Percentiles rank a stretch among this genome's conserved stretches.
Evolutionary conservation across 1,139 yeast species (phyloP).

Genomic region (Kodamaea alishanica): DNA sequence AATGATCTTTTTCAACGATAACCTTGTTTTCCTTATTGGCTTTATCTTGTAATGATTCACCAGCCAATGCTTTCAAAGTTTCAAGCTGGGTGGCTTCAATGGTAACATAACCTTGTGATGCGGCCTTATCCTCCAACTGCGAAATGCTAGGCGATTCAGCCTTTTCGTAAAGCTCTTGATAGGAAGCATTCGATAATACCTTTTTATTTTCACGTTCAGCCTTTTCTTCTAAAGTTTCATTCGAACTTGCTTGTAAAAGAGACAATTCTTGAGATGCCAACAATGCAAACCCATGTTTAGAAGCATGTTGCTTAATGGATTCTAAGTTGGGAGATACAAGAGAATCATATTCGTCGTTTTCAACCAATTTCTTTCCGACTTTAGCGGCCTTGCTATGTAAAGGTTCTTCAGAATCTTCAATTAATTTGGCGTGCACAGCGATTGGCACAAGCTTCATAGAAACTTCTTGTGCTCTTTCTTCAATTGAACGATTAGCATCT

Average conservation of each 20-base stretch:
- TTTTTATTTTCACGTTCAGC: slow-evolving; percentile 14
- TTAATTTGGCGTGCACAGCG: slow-evolving; percentile 11
- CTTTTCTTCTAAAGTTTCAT: slow-evolving; percentile 14
- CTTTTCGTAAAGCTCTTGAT: slow-evolving; percentile 5
- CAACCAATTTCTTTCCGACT: slow-evolving; percentile 12
- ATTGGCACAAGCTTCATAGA: slow-evolving; percentile 16
- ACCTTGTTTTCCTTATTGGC: slow-evolving; percentile 20
- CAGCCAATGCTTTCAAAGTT: slow-evolving; percentile 4
- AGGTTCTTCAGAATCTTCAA: slow-evolving; percentile 13
- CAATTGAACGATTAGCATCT: slow-evolving; percentile 12
- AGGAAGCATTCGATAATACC: slow-evolving; percentile 9
- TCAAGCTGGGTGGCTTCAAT: neutral
- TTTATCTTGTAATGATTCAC: slow-evolving; percentile 15
- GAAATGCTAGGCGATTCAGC: slow-evolving; percentile 3
- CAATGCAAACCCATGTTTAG: slow-evolving; percentile 15
- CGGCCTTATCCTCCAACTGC: slow-evolving; percentile 1
- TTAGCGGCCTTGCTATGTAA: slow-evolving; percentile 20
- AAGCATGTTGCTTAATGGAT: slow-evolving; percentile 14
- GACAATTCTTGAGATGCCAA: slow-evolving; percentile 14
- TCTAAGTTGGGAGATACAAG: slow-evolving; percentile 6
- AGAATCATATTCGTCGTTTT: slow-evolving; percentile 6
- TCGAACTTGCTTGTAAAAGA: slow-evolving; percentile 9
- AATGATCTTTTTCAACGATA: slow-evolving; percentile 12
- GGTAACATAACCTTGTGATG: slow-evolving; percentile 1
- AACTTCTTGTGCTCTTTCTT: slow-evolving; percentile 14